A percentile compares a stretch with the other conserved stretches of the same genome.
Conservation (phyloP, 768 basidiomycete genomes). For the Pulveroboletus sp. region DNA sequence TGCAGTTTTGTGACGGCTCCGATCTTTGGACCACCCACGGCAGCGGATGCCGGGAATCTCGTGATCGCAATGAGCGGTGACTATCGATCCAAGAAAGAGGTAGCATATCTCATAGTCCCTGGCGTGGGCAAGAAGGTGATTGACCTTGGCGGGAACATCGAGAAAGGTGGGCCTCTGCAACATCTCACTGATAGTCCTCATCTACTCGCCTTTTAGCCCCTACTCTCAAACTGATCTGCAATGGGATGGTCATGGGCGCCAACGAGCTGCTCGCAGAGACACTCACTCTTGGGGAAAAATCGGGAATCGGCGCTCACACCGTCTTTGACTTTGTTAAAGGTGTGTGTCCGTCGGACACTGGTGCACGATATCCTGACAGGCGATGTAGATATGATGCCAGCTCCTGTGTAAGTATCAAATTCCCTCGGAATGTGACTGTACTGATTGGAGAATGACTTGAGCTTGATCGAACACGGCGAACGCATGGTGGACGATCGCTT, state of each 20-base stretch:
- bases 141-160: conserved; percentile 82
- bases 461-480: conserved; percentile 53
- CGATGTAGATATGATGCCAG: conserved; percentile 59
- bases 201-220: conserved; percentile 39
- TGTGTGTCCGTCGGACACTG: conserved; percentile 26
- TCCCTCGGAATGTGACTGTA: neutral
- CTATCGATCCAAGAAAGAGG: conserved; percentile 75
- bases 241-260: conserved; percentile 69
- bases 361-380: conserved; percentile 15
- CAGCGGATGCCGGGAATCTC: conserved; percentile 61
- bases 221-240: conserved; percentile 75
- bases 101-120: conserved; percentile 73
- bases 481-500: conserved; percentile 74
- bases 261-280: conserved; percentile 78
- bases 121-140: conserved; percentile 70
- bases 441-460: conserved; percentile 21
- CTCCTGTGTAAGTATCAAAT: conserved; percentile 43
- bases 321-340: conserved; percentile 58
- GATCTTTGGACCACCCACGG: conserved; percentile 68
- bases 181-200: neutral
- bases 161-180: conserved; percentile 52
- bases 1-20: conserved; percentile 69
- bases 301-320: conserved; percentile 65
- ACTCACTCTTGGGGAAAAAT: conserved; percentile 81
- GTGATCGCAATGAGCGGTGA: conserved; percentile 78